phyloP scores from a whole-genome alignment of 2,329 filamentous ascomycete species.

The Arthrobotrys sinensis region DNA sequence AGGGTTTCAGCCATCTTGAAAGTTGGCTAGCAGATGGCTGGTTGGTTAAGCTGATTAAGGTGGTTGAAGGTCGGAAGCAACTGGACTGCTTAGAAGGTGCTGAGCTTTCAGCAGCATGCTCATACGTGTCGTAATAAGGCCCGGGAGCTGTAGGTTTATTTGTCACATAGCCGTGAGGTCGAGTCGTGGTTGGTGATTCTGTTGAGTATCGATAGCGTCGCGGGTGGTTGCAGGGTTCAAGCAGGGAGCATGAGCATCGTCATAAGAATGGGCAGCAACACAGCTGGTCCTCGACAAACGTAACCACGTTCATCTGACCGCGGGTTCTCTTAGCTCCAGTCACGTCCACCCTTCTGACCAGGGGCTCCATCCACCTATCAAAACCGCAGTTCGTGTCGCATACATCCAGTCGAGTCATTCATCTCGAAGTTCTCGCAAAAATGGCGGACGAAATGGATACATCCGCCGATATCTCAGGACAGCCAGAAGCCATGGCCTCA shows the following conservation, averaged over 20 bases:
- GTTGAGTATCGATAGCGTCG: slow-evolving; percentile 12
- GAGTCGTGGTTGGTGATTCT: not conserved
- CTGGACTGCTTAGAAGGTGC: not conserved
- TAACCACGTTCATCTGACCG: slow-evolving; percentile 53
- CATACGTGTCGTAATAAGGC: not conserved
- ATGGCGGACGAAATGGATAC: slow-evolving; percentile 60
- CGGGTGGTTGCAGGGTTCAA: slow-evolving; percentile 2
- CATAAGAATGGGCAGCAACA: slow-evolving; percentile 35
- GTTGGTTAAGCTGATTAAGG: not conserved
- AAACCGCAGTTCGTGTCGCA: slow-evolving; percentile 33
- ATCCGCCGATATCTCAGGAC: slow-evolving; percentile 29
- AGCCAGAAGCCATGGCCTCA: slow-evolving; percentile 29
- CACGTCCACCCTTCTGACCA: slow-evolving; percentile 39
- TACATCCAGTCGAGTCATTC: slow-evolving; percentile 2
- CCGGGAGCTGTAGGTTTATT: not conserved
- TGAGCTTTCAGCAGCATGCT: slow-evolving; percentile 26
- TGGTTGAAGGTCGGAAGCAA: slow-evolving; percentile 22
- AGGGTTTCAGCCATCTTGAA: slow-evolving; percentile 39
- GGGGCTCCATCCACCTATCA: slow-evolving; percentile 23
- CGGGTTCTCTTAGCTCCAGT: slow-evolving; percentile 27
- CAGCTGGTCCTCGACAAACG: slow-evolving; percentile 41
- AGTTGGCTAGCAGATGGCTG: not conserved
- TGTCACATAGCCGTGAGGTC: slow-evolving; percentile 11
- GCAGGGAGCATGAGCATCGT: slow-evolving; percentile 19
- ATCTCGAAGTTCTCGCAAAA: slow-evolving; percentile 16